Conservation (phyloP, 2,329 filamentous ascomycete species). For the Emydomyces testavorans region DNA sequence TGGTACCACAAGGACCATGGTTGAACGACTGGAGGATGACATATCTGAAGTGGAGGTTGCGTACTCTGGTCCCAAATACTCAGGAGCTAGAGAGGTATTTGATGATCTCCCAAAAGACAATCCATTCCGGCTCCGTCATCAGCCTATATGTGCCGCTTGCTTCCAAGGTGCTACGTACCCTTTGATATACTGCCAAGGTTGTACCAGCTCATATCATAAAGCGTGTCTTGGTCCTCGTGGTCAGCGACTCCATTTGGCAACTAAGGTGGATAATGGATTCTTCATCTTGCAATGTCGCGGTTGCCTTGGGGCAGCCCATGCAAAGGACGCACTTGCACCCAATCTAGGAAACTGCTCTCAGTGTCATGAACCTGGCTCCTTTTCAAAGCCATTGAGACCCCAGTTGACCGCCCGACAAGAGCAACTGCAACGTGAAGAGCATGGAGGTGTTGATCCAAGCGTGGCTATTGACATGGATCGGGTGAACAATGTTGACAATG, state of each 20-base stretch:
- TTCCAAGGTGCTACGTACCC: slow-evolving; percentile 48
- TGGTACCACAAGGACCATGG: slow-evolving; percentile 30
- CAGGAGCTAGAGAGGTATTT: slow-evolving; percentile 63
- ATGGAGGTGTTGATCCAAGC: slow-evolving; percentile 66
- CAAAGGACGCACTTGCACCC: slow-evolving; percentile 60
- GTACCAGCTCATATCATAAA: slow-evolving; percentile 72
- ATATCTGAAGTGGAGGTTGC: slow-evolving; percentile 22
- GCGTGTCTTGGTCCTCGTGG: slow-evolving; percentile 64
- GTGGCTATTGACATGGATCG: slow-evolving; percentile 50
- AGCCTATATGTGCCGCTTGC: slow-evolving; percentile 61
- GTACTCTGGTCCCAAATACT: slow-evolving; percentile 14
- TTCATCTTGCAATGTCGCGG: slow-evolving; percentile 86
- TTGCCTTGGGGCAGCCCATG: slow-evolving; percentile 58
- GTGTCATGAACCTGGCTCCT: slow-evolving; percentile 53
- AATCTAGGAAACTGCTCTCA: slow-evolving; percentile 58
- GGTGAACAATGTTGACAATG: slow-evolving; percentile 62
- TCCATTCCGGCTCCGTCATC: slow-evolving; percentile 60
- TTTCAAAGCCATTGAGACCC: slow-evolving; percentile 64
- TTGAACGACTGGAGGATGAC: slow-evolving; percentile 41
- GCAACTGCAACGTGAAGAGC: slow-evolving; percentile 68
- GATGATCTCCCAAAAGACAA: slow-evolving; percentile 46
- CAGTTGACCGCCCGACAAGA: slow-evolving; percentile 68
- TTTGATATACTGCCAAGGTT: slow-evolving; percentile 83
- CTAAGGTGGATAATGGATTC: slow-evolving; percentile 62
- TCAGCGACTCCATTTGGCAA: slow-evolving; percentile 73